Percentiles rank a stretch among this genome's conserved stretches.
Evolutionary conservation across 2,329 filamentous ascomycete genomes (phyloP).

Genomic region (Ceratocystis cacaofunesta): DNA sequence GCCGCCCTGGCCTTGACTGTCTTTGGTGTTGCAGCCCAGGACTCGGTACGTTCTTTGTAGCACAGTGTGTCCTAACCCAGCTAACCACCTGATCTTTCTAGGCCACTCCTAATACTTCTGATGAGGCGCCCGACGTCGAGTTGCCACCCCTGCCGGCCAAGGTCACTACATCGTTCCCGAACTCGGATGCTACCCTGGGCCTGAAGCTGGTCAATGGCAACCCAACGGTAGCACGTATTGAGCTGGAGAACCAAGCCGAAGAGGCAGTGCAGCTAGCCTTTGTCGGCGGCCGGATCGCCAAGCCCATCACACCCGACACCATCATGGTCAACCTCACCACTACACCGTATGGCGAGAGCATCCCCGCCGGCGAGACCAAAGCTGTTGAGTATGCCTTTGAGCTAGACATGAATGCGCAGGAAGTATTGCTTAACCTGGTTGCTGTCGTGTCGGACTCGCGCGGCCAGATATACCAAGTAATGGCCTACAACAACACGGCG

Average conservation of each 20-base stretch:
- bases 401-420: constrained; percentile 85
- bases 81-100: background rate
- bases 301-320: constrained; percentile 31
- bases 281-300: constrained; percentile 59
- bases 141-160: constrained; percentile 19
- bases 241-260: constrained; percentile 72
- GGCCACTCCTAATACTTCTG: constrained; percentile 13
- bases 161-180: constrained; percentile 48
- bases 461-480: constrained; percentile 58
- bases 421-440: constrained; percentile 62
- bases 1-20: constrained; percentile 57
- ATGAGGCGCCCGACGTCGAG: background rate
- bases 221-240: constrained; percentile 66
- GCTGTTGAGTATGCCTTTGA: constrained; percentile 70
- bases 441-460: constrained; percentile 56
- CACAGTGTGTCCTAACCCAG: background rate
- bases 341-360: constrained; percentile 55
- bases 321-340: constrained; percentile 77
- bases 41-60: constrained; percentile 3
- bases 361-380: constrained; percentile 62
- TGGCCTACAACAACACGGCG: constrained; percentile 68
- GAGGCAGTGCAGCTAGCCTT: constrained; percentile 60
- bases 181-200: constrained; percentile 67
- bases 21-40: constrained; percentile 42
- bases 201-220: constrained; percentile 91